A percentile compares a stretch with the other conserved stretches of the same genome.
These are phyloP conservation scores for Lactifluus rugatus DNA, from an alignment of 768 basidiomycete species.

Conservation along the genomic window DNA sequence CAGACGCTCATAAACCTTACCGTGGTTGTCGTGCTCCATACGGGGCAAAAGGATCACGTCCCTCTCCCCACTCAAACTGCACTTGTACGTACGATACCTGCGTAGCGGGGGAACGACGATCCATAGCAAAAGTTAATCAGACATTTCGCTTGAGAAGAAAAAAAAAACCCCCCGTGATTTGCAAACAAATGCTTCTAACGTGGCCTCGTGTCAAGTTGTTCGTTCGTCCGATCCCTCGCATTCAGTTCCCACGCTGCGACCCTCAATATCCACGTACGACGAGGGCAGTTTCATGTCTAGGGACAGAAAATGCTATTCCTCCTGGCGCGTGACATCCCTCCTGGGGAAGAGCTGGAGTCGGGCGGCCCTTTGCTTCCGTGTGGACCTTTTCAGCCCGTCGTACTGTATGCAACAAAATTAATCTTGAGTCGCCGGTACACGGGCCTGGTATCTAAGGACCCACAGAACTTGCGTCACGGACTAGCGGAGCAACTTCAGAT, in stretches of 20 bases:
- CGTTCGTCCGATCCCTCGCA: not conserved
- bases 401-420: no score
- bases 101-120: not conserved
- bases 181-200: not conserved
- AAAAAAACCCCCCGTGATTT: not conserved
- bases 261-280: not conserved
- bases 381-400: not conserved
- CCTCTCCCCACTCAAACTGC: not conserved
- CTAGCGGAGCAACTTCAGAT: not conserved
- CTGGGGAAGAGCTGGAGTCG: not conserved
- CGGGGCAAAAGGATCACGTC: not conserved
- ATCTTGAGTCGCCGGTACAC: not conserved
- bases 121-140: constrained; percentile 5
- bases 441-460: not conserved
- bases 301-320: not conserved
- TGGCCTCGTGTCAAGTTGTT: not conserved
- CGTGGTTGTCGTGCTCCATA: no score
- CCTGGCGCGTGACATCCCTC: not conserved
- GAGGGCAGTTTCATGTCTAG: not conserved
- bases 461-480: not conserved
- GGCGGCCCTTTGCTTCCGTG: not conserved
- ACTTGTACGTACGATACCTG: not conserved
- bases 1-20: not conserved
- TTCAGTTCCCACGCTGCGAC: not conserved
- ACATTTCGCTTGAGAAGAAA: not conserved